Conservation (phyloP, 2,329 filamentous ascomycete genomes). For the Eutypella sp. region DNA sequence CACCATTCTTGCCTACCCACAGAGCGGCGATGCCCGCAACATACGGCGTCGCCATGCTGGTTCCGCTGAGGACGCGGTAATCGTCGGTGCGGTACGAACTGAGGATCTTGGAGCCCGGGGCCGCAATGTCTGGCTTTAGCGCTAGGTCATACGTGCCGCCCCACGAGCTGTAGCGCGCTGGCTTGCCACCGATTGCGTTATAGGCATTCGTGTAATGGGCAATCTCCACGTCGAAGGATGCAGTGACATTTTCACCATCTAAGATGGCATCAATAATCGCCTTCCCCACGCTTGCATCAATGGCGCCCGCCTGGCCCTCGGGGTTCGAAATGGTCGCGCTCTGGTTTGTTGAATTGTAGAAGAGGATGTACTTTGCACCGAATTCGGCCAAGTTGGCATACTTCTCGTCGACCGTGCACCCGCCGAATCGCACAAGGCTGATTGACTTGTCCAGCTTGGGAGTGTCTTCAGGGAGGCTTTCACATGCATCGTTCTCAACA, state of each 20-base stretch:
- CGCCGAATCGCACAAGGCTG: slow-evolving; percentile 12
- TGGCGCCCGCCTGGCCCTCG: slow-evolving; percentile 13
- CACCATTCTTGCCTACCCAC: slow-evolving; percentile 23
- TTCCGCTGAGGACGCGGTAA: slow-evolving; percentile 40
- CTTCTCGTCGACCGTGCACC: slow-evolving; percentile 14
- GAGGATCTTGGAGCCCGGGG: slow-evolving; percentile 37
- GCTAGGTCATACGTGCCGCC: slow-evolving; percentile 37
- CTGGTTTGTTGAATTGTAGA: slow-evolving; percentile 25
- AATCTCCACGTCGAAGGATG: slow-evolving; percentile 15
- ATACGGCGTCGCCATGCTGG: slow-evolving; percentile 41
- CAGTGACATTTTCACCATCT: slow-evolving; percentile 27
- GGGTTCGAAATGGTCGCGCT: slow-evolving; percentile 10
- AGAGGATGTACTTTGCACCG: slow-evolving; percentile 25
- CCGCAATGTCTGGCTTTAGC: slow-evolving; percentile 34
- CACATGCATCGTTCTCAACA: slow-evolving; percentile 20
- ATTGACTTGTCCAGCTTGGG: slow-evolving; percentile 12
- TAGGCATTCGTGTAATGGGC: slow-evolving; percentile 15
- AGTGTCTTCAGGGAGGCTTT: slow-evolving; percentile 13
- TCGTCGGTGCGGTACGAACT: slow-evolving; percentile 33
- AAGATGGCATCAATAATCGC: slow-evolving; percentile 25
- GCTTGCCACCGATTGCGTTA: slow-evolving; percentile 15
- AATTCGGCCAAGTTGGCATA: slow-evolving; percentile 26
- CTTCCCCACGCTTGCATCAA: slow-evolving; percentile 22
- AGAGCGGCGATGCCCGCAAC: slow-evolving; percentile 35
- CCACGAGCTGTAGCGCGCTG: slow-evolving; percentile 31